A percentile compares a stretch with the other conserved stretches of the same genome.
Conservation (phyloP, 192 early-diverging fungal species). For the Linnemannia elongata region DNA sequence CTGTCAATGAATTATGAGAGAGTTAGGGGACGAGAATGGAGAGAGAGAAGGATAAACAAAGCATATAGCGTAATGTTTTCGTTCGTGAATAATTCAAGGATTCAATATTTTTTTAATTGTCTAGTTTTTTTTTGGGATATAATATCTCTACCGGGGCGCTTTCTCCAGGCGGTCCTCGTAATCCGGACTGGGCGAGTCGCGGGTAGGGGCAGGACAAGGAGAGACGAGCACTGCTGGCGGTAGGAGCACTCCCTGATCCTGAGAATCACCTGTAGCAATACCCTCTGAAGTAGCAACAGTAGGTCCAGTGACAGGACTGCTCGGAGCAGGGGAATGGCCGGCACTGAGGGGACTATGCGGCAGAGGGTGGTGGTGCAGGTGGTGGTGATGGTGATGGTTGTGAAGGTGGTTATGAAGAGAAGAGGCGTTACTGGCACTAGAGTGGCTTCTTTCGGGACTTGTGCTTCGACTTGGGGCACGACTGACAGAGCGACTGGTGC, state of each 20-base stretch:
- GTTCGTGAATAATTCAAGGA: no score
- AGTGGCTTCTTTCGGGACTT: slow-evolving; percentile 32
- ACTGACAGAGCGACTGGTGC: slow-evolving; percentile 16
- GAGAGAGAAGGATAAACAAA: no score
- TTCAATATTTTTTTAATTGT: background rate
- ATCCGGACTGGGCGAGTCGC: background rate
- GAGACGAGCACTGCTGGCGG: background rate
- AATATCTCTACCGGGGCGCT: background rate
- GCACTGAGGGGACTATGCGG: slow-evolving; percentile 7
- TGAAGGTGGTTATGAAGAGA: background rate
- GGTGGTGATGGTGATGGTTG: slow-evolving; percentile 9
- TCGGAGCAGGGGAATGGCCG: slow-evolving; percentile 8
- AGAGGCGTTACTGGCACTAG: background rate
- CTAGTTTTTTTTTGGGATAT: background rate
- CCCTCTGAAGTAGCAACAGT: background rate
- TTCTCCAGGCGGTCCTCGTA: background rate
- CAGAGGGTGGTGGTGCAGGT: background rate
- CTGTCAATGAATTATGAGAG: no score
- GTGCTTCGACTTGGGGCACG: slow-evolving; percentile 26
- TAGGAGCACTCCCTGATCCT: background rate
- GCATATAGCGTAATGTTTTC: no score
- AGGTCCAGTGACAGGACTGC: background rate
- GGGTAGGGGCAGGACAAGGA: background rate
- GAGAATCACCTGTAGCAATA: background rate
- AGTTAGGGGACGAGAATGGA: background rate